Base-by-base conservation (phyloP, 148 eudicot genomes). In the Rhododendron simsii region DNA sequence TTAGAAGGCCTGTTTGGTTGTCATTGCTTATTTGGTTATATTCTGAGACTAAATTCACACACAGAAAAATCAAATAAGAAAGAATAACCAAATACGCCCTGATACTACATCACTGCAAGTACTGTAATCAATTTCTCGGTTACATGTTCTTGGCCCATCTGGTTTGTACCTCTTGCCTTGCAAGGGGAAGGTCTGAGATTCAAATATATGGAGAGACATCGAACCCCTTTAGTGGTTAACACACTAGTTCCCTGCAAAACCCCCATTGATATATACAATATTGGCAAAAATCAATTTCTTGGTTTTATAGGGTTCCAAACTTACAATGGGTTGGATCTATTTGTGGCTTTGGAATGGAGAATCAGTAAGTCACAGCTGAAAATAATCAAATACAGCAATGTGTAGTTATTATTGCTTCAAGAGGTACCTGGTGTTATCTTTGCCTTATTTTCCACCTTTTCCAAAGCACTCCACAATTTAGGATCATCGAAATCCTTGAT, bases 401-500 rank as follows among this genome's bases (percentile, higher is more conserved):
- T 63, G 71, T n/a, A 57, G 63, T 23, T 57, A 57, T 57, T 57
- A 18, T 57, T 57, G 63, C 63, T 57, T 57, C 63, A 57, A 57
- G 63, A 1, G 63, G 63, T 18, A 57, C 63, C 63, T 57, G 63
- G 4, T 57, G 63, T 4, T 18, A 23, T n/a, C 26, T 85, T 35
- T n/a, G 61, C 84, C 67, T 78, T 33, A 15, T 69, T 53, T 75
- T 53, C 89, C 28, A 90, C 75, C 87, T 88, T 89, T 71, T 88
- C 87, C 63, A 92, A 78, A 67, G 87, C 89, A 18, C 76, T 28
- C 94, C 92, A 92, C 77, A 92, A 84, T 71, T 88, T 90, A 30
- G 87, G 69, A 65, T 92, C 93, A 83, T 90, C 67, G 47, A 86
- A 89, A 85, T 92, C 92, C 84, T 89, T 89, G 80, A 90, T 90